Evolutionary conservation across 768 basidiomycete genomes (phyloP).

Genomic region (Mycena crocata): DNA sequence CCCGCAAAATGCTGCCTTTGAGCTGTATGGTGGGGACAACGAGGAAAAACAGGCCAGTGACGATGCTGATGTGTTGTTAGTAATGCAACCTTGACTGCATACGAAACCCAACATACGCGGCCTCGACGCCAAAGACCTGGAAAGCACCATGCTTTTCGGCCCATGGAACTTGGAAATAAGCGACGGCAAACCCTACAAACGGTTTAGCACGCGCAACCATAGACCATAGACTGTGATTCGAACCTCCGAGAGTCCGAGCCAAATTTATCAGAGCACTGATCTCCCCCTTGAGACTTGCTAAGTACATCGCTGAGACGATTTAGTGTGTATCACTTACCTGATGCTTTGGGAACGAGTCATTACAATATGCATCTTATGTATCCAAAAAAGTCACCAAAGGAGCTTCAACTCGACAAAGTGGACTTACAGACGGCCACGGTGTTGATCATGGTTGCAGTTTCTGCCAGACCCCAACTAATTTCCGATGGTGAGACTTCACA

Average conservation of each 20-base stretch:
- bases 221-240: not conserved
- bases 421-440: conserved; percentile 52
- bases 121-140: conserved; percentile 66
- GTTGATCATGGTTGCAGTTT: conserved; percentile 54
- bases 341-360: conserved; percentile 56
- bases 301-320: not conserved
- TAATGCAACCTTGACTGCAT: not conserved
- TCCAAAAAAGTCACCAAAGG: not conserved
- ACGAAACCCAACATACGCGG: conserved; percentile 50
- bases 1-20: conserved; percentile 56
- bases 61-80: conserved; percentile 48
- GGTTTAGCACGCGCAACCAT: not conserved
- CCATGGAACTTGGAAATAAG: conserved; percentile 71
- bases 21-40: conserved; percentile 61
- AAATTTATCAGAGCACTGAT: conserved; percentile 68
- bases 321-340: conserved; percentile 36
- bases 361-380: conserved; percentile 46
- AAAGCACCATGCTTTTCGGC: conserved; percentile 62
- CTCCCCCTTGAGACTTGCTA: conserved; percentile 52
- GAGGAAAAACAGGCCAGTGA: conserved; percentile 59
- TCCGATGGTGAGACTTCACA: too few species aligned
- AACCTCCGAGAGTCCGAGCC: conserved; percentile 59
- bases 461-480: conserved; percentile 65
- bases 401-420: conserved; percentile 16
- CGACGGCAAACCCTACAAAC: conserved; percentile 57